A percentile compares a stretch with the other conserved stretches of the same genome.
phyloP scores from a whole-genome alignment of 352 stramenopile genomes.

The Phytophthora cactorum region DNA sequence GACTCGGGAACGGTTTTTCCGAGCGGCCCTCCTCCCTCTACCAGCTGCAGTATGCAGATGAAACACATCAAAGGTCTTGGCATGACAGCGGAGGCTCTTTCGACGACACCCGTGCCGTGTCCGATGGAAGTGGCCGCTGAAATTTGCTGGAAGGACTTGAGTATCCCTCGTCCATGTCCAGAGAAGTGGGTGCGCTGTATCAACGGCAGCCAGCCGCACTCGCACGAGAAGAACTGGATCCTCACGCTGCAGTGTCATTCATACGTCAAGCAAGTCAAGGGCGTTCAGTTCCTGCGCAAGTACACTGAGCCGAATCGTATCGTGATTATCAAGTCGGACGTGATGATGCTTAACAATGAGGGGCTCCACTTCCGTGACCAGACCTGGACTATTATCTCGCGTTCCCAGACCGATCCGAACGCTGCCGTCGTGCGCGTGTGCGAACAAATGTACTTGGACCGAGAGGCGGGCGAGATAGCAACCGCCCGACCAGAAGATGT shows the following conservation, averaged over 20 bases:
- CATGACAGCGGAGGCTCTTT: slow-evolving; percentile 20
- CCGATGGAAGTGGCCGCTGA: slow-evolving; percentile 19
- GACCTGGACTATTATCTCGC: slow-evolving; percentile 31
- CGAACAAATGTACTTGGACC: slow-evolving; percentile 34
- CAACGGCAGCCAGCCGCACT: slow-evolving; percentile 16
- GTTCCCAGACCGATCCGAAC: slow-evolving; percentile 21
- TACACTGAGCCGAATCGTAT: slow-evolving; percentile 31
- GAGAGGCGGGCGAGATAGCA: slow-evolving; percentile 2
- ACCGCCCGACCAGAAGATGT: slow-evolving; percentile 22
- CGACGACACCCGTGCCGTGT: slow-evolving; percentile 28
- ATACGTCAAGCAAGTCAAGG: slow-evolving; percentile 27
- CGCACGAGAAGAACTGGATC: slow-evolving; percentile 38
- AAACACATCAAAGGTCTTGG: slow-evolving; percentile 9
- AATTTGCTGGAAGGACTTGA: slow-evolving; percentile 34
- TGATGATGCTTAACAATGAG: slow-evolving; percentile 30
- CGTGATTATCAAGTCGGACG: slow-evolving; percentile 30
- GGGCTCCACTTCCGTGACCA: slow-evolving; percentile 34
- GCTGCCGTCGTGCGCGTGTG: slow-evolving; percentile 27
- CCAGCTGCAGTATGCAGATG: slow-evolving; percentile 23
- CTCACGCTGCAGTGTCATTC: slow-evolving; percentile 22
- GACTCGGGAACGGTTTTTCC: slow-evolving; percentile 22
- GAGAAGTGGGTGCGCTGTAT: slow-evolving; percentile 31
- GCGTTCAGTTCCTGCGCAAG: slow-evolving; percentile 36
- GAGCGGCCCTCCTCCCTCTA: neutral
- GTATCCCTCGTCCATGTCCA: slow-evolving; percentile 24